Evolutionary conservation across 2,329 filamentous ascomycete species (phyloP).

Genomic region (Colletotrichum tanaceti): DNA sequence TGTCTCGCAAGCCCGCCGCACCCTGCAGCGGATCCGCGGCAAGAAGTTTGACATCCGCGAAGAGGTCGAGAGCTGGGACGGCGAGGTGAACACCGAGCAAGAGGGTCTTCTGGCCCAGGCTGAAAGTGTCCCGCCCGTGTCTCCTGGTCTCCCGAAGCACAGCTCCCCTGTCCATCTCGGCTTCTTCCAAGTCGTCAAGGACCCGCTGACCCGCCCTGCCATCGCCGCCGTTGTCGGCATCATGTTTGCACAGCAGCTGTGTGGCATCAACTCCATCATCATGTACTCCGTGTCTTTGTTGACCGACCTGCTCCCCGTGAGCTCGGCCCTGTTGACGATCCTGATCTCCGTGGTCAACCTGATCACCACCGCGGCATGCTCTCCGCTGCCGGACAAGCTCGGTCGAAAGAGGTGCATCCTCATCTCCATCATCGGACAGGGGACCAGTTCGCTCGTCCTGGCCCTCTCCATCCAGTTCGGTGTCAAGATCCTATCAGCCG

Average conservation of each 20-base stretch:
- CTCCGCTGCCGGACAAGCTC: conserved; percentile 86
- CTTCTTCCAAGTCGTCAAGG: conserved; percentile 73
- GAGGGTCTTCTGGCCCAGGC: conserved; percentile 71
- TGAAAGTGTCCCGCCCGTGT: conserved; percentile 41
- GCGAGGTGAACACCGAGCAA: conserved; percentile 67
- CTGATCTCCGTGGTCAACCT: conserved; percentile 89
- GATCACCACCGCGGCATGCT: conserved; percentile 81
- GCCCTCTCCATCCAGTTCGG: conserved; percentile 82
- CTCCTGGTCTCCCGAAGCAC: conserved; percentile 43
- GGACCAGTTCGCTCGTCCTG: conserved; percentile 78
- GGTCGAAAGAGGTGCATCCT: conserved; percentile 89
- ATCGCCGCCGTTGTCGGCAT: conserved; percentile 88
- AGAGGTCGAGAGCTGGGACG: conserved; percentile 75
- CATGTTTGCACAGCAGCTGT: conserved; percentile 93
- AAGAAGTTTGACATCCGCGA: conserved; percentile 74
- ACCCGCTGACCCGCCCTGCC: conserved; percentile 76
- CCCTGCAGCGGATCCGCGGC: conserved; percentile 82
- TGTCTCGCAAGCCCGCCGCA: conserved; percentile 69
- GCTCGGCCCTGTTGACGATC: conserved; percentile 86
- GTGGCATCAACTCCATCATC: conserved; percentile 95
- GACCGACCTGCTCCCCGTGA: conserved; percentile 81
- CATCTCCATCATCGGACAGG: conserved; percentile 86
- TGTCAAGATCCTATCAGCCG: conserved; percentile 79
- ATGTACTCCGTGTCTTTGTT: conserved; percentile 98
- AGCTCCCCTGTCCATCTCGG: conserved; percentile 59